Conservation (phyloP, 306 rosid species). For the Dalbergia cultrata region DNA sequence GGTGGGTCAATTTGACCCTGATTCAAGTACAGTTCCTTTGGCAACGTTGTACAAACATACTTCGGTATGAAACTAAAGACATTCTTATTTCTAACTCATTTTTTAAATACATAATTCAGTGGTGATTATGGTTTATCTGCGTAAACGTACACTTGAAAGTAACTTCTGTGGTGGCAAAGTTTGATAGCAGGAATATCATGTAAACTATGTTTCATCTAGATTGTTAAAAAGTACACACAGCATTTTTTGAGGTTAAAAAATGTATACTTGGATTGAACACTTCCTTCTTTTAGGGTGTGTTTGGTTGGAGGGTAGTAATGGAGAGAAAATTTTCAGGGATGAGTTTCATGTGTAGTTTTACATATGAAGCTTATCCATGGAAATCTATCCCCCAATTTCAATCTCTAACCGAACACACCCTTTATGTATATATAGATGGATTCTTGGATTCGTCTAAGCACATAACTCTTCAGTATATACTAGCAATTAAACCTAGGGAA, state of each 20-base stretch:
- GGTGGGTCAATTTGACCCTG: slow-evolving; percentile 66
- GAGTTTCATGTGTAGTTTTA: no score
- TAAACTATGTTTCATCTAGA: background rate
- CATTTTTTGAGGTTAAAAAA: slow-evolving; percentile 6
- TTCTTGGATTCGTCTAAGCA: background rate
- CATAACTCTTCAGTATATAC: background rate
- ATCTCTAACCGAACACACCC: no score
- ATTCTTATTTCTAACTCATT: slow-evolving; percentile 14
- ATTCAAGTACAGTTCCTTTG: slow-evolving; percentile 64
- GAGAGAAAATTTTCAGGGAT: no score
- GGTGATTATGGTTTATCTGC: slow-evolving; percentile 38
- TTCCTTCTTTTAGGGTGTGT: background rate
- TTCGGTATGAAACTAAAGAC: slow-evolving; percentile 56
- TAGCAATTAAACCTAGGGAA: slow-evolving; percentile 1
- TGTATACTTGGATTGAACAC: slow-evolving; percentile 6
- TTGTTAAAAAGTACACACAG: background rate
- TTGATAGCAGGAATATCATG: slow-evolving; percentile 34
- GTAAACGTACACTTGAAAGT: background rate
- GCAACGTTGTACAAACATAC: slow-evolving; percentile 67
- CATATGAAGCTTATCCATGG: no score
- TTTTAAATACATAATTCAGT: slow-evolving; percentile 15
- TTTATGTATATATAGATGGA: background rate
- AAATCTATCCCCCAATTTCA: no score
- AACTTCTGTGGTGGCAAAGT: slow-evolving; percentile 27
- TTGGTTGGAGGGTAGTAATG: no score